A percentile compares a stretch with the other conserved stretches of the same genome.
Evolutionary conservation across 108 stramenopile species (phyloP).

Genomic region (Skeletonema grethae): DNA sequence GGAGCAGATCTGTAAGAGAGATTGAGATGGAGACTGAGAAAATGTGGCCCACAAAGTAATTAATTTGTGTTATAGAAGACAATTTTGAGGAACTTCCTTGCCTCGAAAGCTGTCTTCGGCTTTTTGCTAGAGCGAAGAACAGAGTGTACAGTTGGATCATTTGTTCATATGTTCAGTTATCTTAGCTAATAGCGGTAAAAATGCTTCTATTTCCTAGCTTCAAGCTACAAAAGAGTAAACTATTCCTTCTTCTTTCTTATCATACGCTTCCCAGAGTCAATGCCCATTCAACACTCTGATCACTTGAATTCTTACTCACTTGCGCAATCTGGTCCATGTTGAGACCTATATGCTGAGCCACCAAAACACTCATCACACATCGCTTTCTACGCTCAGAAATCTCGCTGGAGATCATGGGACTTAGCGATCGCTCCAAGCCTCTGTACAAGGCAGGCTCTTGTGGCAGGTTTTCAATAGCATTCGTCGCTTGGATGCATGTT

Average conservation of each 20-base stretch:
- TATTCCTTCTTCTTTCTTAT: too few relatives aligned
- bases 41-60: background rate
- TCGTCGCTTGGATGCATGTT: background rate
- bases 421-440: background rate
- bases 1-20: conserved; percentile 40
- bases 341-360: background rate
- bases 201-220: too few relatives aligned
- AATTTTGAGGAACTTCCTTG: too few relatives aligned
- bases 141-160: too few relatives aligned
- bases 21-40: background rate
- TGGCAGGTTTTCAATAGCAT: background rate
- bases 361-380: background rate
- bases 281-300: background rate
- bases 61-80: too few relatives aligned
- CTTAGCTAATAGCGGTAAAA: too few relatives aligned
- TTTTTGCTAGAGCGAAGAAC: too few relatives aligned
- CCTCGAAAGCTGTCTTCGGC: too few relatives aligned
- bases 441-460: background rate
- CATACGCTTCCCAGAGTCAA: background rate
- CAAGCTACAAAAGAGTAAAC: too few relatives aligned
- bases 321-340: background rate
- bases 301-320: background rate
- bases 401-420: background rate
- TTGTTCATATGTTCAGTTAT: too few relatives aligned
- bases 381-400: background rate